phyloP scores from a whole-genome alignment of 2,329 filamentous ascomycete genomes.

The Escovopsis weberi region DNA sequence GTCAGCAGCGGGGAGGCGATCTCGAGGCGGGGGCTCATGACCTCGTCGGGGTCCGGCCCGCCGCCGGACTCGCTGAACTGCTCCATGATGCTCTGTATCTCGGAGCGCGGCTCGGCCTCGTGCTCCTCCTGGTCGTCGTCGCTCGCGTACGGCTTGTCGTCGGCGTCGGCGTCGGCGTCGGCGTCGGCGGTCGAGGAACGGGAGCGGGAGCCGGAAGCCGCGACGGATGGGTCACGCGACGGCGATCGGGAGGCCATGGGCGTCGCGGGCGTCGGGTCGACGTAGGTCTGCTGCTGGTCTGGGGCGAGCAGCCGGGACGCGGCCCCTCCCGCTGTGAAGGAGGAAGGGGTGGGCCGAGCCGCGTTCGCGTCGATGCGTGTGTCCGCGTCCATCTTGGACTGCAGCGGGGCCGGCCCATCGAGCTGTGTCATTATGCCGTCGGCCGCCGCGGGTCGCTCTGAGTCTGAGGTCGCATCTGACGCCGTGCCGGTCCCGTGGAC shows the following conservation, averaged over 20 bases:
- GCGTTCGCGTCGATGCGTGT: neutral
- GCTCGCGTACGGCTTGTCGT: conserved; percentile 41
- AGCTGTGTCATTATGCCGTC: neutral
- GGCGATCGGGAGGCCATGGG: conserved; percentile 39
- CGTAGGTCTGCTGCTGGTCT: conserved; percentile 31
- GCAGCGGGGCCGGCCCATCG: neutral
- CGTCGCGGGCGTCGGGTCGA: conserved; percentile 45
- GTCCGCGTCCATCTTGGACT: neutral
- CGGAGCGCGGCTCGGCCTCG: conserved; percentile 58
- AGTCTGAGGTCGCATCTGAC: conserved; percentile 5
- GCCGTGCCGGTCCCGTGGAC: conserved; percentile 5
- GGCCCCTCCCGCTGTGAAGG: neutral
- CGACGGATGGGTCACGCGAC: conserved; percentile 40
- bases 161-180: conserved; percentile 19
- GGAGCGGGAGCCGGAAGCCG: conserved; percentile 36
- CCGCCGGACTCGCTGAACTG: conserved; percentile 71
- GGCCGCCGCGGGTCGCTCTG: neutral
- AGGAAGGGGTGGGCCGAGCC: neutral
- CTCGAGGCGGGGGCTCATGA: conserved; percentile 82
- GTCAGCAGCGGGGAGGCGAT: conserved; percentile 65
- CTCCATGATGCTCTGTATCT: conserved; percentile 96
- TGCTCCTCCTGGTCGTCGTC: conserved; percentile 38
- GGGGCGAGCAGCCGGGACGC: conserved; percentile 31
- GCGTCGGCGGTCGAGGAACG: conserved; percentile 30
- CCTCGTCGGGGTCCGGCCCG: conserved; percentile 61